Evolutionary conservation across 2,329 filamentous ascomycete species (phyloP), one percentile per base, ranked within the genome.

Genomic region (Drechslera avenae): DNA sequence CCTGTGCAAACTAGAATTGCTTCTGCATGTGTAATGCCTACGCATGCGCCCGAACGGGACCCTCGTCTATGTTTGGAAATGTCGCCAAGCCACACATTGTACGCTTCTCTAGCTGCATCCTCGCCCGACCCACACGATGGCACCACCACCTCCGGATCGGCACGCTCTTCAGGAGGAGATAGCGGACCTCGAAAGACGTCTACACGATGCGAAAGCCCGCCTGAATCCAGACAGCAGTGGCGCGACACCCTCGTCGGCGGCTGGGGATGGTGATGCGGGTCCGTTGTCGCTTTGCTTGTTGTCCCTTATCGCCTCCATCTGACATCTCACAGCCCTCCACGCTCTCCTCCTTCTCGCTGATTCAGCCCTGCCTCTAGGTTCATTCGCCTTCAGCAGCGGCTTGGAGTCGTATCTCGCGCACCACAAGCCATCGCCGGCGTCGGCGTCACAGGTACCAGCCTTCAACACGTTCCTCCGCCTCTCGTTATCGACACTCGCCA

Each of bases 361-460:
- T 77, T 92, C 90, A 1, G 88, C 89, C 12, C 83, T 94, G 2
- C 90, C 90, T 1, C 80, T 94, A 0, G 90, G 90, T 50, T 90
- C 89, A n/a, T 94, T 94, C 75, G 90, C 90, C 64, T 94, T 93
- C 77, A 90, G 86, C 77, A 88, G 85, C 61, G 89, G 89, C 3
- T 82, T 94, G 13, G 90, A 94, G 75, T 93, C 89, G 33, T 93
- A 88, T 72, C 84, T 92, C 14, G 86, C 87, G 3, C 90, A 94
- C 76, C 79, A 79, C 60, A 76, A 73, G 53, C 66, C 66, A 2
- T 64, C 62, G 10, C 61, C 58, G 39, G 60, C 68, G 16, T 63
- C 60, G 14, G 60, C 66, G 2, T 69, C 69, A 7, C 69, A 72
- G 52, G 39, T 71, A 8, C 55, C 68, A 9, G 79, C 79, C 17